Conservation (phyloP, 352 stramenopile species). For the Saprolegnia diclina region DNA sequence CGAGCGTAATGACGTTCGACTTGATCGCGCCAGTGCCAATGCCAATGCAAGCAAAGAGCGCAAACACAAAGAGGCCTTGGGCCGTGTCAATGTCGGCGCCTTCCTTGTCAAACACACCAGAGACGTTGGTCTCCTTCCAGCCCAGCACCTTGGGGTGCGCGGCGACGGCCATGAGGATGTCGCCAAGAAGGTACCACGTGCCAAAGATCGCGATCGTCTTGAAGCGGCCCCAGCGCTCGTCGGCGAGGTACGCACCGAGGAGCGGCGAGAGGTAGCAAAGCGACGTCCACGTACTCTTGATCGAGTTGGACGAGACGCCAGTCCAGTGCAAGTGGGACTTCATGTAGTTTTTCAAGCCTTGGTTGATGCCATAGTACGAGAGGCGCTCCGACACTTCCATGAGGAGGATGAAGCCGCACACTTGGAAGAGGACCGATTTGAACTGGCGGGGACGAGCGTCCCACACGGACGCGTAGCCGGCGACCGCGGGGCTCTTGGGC, state of each 20-base stretch:
- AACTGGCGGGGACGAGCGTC: slow-evolving; percentile 40
- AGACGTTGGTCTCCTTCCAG: slow-evolving; percentile 33
- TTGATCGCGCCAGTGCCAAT: slow-evolving; percentile 82
- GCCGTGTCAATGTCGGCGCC: slow-evolving; percentile 29
- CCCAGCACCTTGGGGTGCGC: slow-evolving; percentile 56
- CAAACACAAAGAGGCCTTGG: slow-evolving; percentile 65
- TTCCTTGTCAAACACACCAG: background rate
- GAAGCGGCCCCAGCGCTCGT: slow-evolving; percentile 83
- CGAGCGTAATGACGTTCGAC: slow-evolving; percentile 82
- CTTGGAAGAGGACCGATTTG: slow-evolving; percentile 76
- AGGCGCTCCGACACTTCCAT: slow-evolving; percentile 80
- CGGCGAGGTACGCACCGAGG: slow-evolving; percentile 75
- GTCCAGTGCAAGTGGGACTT: slow-evolving; percentile 54
- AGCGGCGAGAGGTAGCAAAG: slow-evolving; percentile 82
- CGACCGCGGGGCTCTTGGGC: too few relatives aligned
- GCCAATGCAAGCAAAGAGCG: slow-evolving; percentile 66
- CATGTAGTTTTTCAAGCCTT: slow-evolving; percentile 85
- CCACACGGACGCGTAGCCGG: slow-evolving; percentile 15
- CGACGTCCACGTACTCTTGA: slow-evolving; percentile 86
- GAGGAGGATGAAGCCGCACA: slow-evolving; percentile 83
- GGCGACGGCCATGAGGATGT: slow-evolving; percentile 59
- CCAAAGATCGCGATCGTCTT: slow-evolving; percentile 79
- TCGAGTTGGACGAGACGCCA: slow-evolving; percentile 74
- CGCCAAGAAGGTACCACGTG: slow-evolving; percentile 67
- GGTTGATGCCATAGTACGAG: slow-evolving; percentile 86